A percentile compares a stretch with the other conserved stretches of the same genome.
Conservation (phyloP, 768 basidiomycete species). For the Cubamyces sp. region DNA sequence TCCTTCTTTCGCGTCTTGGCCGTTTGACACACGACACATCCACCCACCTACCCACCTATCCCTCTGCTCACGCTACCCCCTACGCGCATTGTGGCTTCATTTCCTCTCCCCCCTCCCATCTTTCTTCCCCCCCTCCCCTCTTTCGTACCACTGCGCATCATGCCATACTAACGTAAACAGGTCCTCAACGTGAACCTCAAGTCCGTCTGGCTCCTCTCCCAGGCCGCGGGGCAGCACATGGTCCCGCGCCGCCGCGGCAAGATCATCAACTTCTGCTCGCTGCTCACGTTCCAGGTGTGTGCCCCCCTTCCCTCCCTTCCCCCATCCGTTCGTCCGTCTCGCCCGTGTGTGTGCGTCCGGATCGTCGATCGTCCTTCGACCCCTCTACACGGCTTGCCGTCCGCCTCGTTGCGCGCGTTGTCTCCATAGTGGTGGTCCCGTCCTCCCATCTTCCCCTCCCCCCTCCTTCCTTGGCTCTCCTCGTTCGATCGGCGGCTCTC, state of each 20-base stretch:
- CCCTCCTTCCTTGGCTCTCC: no score
- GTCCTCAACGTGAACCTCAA: slow-evolving; percentile 89
- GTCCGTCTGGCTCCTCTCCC: slow-evolving; percentile 81
- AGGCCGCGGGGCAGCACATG: slow-evolving; percentile 91
- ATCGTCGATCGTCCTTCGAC: no score
- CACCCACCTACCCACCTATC: not conserved
- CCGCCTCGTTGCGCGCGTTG: no score
- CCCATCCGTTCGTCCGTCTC: not conserved
- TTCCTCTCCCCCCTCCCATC: not conserved
- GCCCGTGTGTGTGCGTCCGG: no score
- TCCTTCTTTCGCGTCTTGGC: not conserved
- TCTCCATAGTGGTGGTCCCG: no score
- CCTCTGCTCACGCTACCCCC: no score
- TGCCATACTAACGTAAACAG: slow-evolving; percentile 39
- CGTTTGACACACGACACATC: not conserved
- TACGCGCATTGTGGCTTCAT: not conserved
- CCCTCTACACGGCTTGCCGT: no score
- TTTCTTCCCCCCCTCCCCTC: not conserved
- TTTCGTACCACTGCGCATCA: not conserved
- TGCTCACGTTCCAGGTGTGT: slow-evolving; percentile 45
- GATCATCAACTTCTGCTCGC: slow-evolving; percentile 69
- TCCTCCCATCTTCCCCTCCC: no score
- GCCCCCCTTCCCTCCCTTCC: not conserved
- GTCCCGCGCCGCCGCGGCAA: slow-evolving; percentile 70
- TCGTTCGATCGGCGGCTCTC: not conserved